These are phyloP conservation scores for Cutaneotrichosporon daszewskae DNA, from an alignment of 1,284 basidiomycete species.

Conservation along the genomic window DNA sequence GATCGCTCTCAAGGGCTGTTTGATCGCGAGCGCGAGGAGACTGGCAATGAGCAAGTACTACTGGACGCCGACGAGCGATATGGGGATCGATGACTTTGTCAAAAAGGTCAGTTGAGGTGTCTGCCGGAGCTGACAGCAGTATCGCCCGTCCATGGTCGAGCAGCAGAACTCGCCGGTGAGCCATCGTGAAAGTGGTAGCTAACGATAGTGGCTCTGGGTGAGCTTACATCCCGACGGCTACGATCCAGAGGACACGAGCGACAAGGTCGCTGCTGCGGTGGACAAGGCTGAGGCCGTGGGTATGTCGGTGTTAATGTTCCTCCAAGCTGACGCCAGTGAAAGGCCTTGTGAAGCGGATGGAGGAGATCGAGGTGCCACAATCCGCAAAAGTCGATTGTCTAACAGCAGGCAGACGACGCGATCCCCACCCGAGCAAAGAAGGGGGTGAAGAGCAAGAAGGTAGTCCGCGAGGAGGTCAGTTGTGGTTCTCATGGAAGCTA, in stretches of 20 bases:
- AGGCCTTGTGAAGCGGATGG: slow-evolving; percentile 12
- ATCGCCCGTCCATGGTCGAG: slow-evolving; percentile 20
- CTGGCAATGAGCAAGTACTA: slow-evolving; percentile 13
- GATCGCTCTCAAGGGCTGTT: not conserved
- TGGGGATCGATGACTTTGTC: slow-evolving; percentile 23
- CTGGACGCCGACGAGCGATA: slow-evolving; percentile 12
- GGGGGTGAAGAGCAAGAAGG: slow-evolving; percentile 29
- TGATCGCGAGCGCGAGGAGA: not conserved
- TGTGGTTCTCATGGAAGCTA: not conserved
- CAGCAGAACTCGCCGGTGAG: slow-evolving; percentile 18
- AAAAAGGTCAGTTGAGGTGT: slow-evolving; percentile 17
- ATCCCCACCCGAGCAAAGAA: slow-evolving; percentile 31
- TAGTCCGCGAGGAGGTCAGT: slow-evolving; percentile 23
- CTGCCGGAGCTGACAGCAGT: slow-evolving; percentile 8
- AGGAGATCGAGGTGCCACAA: slow-evolving; percentile 20
- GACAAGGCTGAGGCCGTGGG: slow-evolving; percentile 14
- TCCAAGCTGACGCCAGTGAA: slow-evolving; percentile 17
- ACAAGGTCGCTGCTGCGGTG: no score
- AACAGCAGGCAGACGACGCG: slow-evolving; percentile 15
- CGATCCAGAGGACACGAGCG: no score
- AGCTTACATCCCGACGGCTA: not conserved
- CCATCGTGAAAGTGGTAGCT: no score
- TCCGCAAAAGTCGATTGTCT: not conserved
- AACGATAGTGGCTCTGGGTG: slow-evolving; percentile 32
- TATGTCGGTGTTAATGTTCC: slow-evolving; percentile 8